Conservation (phyloP, 2,329 filamentous ascomycete species). For the Magnaporthiopsis incrustans region DNA sequence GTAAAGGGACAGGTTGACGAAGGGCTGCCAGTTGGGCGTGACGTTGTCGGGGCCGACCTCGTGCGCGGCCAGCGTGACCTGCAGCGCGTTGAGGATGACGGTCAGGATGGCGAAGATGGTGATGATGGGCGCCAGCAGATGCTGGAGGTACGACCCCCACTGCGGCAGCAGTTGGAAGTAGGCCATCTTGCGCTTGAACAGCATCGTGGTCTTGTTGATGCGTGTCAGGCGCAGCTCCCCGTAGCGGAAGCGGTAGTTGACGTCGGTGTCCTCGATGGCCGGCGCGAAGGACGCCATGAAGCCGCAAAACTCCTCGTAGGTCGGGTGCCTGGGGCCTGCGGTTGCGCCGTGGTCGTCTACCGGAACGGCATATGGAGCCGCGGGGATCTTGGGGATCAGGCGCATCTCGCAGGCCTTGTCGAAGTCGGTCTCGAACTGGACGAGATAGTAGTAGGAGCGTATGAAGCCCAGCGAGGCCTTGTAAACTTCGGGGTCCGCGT, state of each 20-base stretch:
- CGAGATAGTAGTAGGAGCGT: constrained; percentile 25
- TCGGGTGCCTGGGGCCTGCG: constrained; percentile 11
- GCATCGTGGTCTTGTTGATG: constrained; percentile 21
- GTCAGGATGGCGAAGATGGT: constrained; percentile 20
- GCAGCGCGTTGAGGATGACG: constrained; percentile 21
- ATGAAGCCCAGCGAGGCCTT: constrained; percentile 26
- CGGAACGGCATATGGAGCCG: background rate
- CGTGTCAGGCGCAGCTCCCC: constrained; percentile 30
- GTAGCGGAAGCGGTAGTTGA: constrained; percentile 25
- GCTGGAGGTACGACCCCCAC: constrained; percentile 19
- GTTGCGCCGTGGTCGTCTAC: no score
- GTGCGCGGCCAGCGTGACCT: constrained; percentile 17
- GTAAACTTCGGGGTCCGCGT: constrained; percentile 14
- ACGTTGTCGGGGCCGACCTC: constrained; percentile 4
- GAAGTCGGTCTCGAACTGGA: constrained; percentile 27
- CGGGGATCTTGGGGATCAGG: constrained; percentile 20
- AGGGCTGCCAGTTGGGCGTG: constrained; percentile 12
- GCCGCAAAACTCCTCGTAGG: constrained; percentile 20
- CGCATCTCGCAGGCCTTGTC: constrained; percentile 19
- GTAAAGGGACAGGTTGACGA: constrained; percentile 15
- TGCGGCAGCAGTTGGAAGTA: constrained; percentile 21
- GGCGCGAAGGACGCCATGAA: constrained; percentile 21
- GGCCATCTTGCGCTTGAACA: constrained; percentile 15
- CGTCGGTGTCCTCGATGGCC: constrained; percentile 17
- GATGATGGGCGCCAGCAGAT: constrained; percentile 18